A percentile compares a stretch with the other conserved stretches of the same genome.
These are phyloP conservation scores for Moesziomyces globuligerus DNA, from an alignment of 1,284 basidiomycete genomes.

Conservation along the genomic window DNA sequence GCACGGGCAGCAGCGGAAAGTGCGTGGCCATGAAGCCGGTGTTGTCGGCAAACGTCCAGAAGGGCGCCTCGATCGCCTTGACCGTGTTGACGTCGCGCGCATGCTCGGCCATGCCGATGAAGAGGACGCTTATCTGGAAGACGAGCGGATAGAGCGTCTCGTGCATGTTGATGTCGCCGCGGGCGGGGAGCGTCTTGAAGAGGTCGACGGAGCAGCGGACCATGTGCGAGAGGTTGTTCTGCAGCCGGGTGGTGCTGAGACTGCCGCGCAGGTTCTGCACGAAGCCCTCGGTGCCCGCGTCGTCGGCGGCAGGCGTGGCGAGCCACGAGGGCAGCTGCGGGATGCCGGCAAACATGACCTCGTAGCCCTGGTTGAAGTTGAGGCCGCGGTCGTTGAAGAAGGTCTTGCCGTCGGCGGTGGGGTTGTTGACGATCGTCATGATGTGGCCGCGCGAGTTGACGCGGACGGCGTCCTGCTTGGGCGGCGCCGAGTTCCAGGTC, in stretches of 20 bases:
- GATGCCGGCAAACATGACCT: conserved; percentile 49
- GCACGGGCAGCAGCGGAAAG: conserved; percentile 30
- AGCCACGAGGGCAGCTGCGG: conserved; percentile 31
- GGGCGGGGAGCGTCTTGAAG: conserved; percentile 14
- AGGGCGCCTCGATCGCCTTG: conserved; percentile 36
- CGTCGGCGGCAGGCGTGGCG: conserved; percentile 19
- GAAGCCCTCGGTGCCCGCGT: conserved; percentile 28
- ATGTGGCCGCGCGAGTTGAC: conserved; percentile 37
- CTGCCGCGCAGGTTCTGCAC: conserved; percentile 34
- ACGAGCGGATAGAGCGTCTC: conserved; percentile 48
- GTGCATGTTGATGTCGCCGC: conserved; percentile 34
- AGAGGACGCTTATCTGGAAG: conserved; percentile 44
- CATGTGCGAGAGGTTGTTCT: conserved; percentile 31
- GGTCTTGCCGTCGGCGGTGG: conserved; percentile 31
- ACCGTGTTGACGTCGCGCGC: conserved; percentile 27
- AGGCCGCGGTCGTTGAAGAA: conserved; percentile 50
- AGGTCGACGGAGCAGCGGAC: conserved; percentile 17
- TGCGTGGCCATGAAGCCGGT: conserved; percentile 43
- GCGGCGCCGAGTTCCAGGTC: conserved; percentile 18
- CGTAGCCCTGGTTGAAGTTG: conserved; percentile 42
- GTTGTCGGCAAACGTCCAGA: conserved; percentile 48
- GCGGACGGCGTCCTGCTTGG: conserved; percentile 22
- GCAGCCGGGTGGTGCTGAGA: conserved; percentile 13
- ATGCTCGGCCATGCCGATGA: conserved; percentile 40
- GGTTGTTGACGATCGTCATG: conserved; percentile 41